A percentile compares a stretch with the other conserved stretches of the same genome.
Conservation (phyloP, 2,329 filamentous ascomycete genomes). For the Capronia americana region DNA sequence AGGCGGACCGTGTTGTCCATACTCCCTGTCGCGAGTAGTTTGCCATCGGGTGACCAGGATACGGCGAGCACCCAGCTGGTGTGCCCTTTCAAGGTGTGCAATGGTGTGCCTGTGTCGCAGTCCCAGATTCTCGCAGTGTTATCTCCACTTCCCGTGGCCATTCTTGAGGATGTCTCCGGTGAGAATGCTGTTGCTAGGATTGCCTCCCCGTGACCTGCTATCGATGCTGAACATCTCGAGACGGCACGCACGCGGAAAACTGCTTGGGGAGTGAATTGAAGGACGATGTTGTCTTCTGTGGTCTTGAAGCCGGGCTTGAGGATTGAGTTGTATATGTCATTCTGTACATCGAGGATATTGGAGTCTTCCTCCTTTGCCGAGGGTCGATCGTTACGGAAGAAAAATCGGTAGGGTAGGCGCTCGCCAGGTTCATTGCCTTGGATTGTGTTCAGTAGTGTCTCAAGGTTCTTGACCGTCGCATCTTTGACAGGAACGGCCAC, state of each 20-base stretch:
- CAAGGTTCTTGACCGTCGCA: slow-evolving; percentile 86
- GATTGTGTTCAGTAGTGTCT: slow-evolving; percentile 82
- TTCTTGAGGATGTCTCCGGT: slow-evolving; percentile 73
- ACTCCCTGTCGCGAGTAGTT: slow-evolving; percentile 82
- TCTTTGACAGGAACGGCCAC: slow-evolving; percentile 81
- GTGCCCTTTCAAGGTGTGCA: slow-evolving; percentile 85
- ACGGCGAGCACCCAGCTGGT: slow-evolving; percentile 89
- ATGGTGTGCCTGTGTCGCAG: slow-evolving; percentile 87
- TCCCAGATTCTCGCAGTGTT: slow-evolving; percentile 93
- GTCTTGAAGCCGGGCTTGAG: slow-evolving; percentile 59
- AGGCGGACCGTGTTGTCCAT: slow-evolving; percentile 92
- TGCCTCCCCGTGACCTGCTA: slow-evolving; percentile 88
- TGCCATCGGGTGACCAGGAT: slow-evolving; percentile 83
- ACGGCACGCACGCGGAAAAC: slow-evolving; percentile 93
- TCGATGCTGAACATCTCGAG: slow-evolving; percentile 84
- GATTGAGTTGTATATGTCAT: slow-evolving; percentile 59
- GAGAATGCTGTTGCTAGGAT: slow-evolving; percentile 89
- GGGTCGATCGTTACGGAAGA: slow-evolving; percentile 55
- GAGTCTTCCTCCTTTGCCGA: slow-evolving; percentile 42
- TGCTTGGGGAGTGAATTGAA: slow-evolving; percentile 79
- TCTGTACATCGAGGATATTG: slow-evolving; percentile 53
- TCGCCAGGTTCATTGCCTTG: slow-evolving; percentile 72
- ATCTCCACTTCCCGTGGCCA: slow-evolving; percentile 90
- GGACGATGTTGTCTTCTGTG: slow-evolving; percentile 67
- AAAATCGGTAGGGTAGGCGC: slow-evolving; percentile 70